A percentile compares a stretch with the other conserved stretches of the same genome.
Conservation (phyloP, 257 asterid genomes). For the Nicotiana knightiana region DNA sequence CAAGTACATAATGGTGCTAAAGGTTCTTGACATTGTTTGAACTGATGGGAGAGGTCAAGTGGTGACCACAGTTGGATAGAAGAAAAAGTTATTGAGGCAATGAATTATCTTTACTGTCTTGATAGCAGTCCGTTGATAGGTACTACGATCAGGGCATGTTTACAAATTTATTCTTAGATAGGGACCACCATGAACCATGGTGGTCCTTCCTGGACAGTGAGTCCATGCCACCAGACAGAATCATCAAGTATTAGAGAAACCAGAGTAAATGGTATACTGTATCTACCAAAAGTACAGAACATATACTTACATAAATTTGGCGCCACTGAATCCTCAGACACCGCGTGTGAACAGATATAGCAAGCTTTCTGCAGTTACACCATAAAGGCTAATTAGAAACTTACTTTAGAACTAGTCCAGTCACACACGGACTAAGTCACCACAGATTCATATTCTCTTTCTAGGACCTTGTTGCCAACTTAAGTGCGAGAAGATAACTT, state of each 20-base stretch:
- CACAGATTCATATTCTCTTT: background rate
- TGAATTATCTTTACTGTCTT: no score
- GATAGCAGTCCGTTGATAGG: no score
- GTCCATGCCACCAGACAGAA: background rate
- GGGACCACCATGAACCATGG: no score
- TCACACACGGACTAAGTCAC: background rate
- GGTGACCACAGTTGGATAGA: no score
- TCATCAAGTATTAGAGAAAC: background rate
- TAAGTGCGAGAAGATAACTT: background rate
- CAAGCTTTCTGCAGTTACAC: conserved; percentile 78
- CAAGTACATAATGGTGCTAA: background rate
- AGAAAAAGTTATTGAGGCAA: no score
- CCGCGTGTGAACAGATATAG: conserved; percentile 68
- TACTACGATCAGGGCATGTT: no score
- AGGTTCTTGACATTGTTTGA: background rate
- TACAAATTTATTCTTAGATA: no score
- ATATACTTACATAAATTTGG: conserved; percentile 81
- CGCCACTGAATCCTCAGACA: conserved; percentile 54
- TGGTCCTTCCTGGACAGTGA: no score
- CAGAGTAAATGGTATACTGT: background rate
- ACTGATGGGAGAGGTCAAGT: no score
- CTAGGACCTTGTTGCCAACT: background rate
- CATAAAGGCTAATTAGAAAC: background rate
- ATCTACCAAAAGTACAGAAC: background rate
- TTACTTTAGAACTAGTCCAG: background rate